Percentiles rank a stretch among this genome's conserved stretches.
phyloP scores from a whole-genome alignment of 768 basidiomycete genomes.

The Podaxis mareebaensis region DNA sequence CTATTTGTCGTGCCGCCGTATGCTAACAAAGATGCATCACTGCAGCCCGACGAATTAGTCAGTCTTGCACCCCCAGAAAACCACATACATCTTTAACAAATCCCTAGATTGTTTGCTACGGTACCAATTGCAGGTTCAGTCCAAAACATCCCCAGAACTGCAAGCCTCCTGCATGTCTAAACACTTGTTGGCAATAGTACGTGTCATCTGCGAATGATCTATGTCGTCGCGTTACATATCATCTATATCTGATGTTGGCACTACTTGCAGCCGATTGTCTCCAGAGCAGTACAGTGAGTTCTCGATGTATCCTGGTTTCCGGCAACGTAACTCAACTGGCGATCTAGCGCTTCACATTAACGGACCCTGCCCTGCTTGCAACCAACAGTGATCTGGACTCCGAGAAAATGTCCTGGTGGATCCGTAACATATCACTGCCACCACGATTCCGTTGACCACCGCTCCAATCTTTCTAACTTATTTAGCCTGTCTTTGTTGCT shows the following conservation, averaged over 20 bases:
- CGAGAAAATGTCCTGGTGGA: too few relatives aligned
- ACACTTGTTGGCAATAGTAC: slow-evolving; percentile 17
- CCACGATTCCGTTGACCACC: too few relatives aligned
- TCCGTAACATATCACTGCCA: too few relatives aligned
- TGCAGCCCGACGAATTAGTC: not conserved
- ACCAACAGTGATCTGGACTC: not conserved
- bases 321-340: not conserved
- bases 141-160: slow-evolving; percentile 12
- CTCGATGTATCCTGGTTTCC: not conserved
- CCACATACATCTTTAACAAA: not conserved
- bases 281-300: slow-evolving; percentile 15
- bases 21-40: not conserved
- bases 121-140: slow-evolving; percentile 15
- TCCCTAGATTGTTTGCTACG: slow-evolving; percentile 11
- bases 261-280: not conserved
- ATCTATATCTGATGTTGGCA: not conserved
- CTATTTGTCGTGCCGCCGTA: not conserved
- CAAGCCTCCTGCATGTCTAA: slow-evolving; percentile 4
- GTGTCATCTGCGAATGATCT: not conserved
- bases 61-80: not conserved
- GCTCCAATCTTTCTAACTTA: too few relatives aligned
- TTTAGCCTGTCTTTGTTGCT: too few relatives aligned
- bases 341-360: not conserved
- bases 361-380: slow-evolving; percentile 8
- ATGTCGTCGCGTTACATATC: not conserved